phyloP scores from a whole-genome alignment of 768 basidiomycete genomes.

The Ramaria sp. region DNA sequence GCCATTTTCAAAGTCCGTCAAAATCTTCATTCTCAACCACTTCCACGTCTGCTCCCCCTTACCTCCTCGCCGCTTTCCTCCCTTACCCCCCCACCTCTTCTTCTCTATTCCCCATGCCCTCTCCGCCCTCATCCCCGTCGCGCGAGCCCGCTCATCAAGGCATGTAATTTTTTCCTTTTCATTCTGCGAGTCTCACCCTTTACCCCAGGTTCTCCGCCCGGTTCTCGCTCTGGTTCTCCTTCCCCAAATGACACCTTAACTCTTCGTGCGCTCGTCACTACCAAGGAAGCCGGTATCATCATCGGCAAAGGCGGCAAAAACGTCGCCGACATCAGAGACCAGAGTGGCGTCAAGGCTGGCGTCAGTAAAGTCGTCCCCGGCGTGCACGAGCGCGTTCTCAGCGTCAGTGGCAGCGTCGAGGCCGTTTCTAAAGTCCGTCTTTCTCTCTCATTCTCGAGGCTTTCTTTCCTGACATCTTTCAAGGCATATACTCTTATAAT shows the following conservation, averaged over 20 bases:
- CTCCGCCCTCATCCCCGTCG: conserved; percentile 57
- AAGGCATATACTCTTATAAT: conserved; percentile 95
- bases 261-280: conserved; percentile 89
- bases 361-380: conserved; percentile 98
- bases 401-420: conserved; percentile 86
- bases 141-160: conserved; percentile 45
- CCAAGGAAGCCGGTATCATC: conserved; percentile 95
- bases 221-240: conserved; percentile 70
- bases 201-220: conserved; percentile 19
- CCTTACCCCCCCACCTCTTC: conserved; percentile 21
- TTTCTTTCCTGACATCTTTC: conserved; percentile 5
- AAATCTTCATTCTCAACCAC: conserved; percentile 18
- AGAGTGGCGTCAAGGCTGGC: conserved; percentile 95
- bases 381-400: conserved; percentile 95
- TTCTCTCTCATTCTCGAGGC: conserved; percentile 9
- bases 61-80: conserved; percentile 18
- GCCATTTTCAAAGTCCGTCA: conserved; percentile 1
- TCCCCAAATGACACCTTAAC: conserved; percentile 67
- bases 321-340: conserved; percentile 91
- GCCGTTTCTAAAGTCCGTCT: conserved; percentile 76
- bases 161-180: conserved; percentile 18
- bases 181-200: conserved; percentile 14
- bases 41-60: conserved; percentile 20
- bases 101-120: conserved; percentile 20
- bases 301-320: conserved; percentile 97